Evolutionary conservation across 805 yeast species (phyloP).

Genomic region (Wickerhamiella brachini): DNA sequence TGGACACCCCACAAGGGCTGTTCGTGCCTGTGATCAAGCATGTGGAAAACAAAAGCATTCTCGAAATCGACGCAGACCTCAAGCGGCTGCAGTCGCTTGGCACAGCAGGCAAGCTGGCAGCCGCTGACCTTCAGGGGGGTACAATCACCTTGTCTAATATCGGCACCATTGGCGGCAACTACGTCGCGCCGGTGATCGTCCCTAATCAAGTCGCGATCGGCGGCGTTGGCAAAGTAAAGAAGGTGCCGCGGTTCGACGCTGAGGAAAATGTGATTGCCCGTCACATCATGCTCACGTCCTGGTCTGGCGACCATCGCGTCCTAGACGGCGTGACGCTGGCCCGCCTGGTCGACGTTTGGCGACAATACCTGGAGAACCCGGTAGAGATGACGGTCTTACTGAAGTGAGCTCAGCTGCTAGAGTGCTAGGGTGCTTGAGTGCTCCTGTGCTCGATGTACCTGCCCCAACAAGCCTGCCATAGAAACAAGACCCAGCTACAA

Average conservation of each 20-base stretch:
- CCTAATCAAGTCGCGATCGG: slow-evolving; percentile 23
- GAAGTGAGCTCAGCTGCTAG: not conserved
- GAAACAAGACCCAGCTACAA: too few relatives aligned
- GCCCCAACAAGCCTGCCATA: too few relatives aligned
- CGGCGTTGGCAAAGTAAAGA: slow-evolving; percentile 21
- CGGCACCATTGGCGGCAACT: slow-evolving; percentile 26
- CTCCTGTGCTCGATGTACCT: too few relatives aligned
- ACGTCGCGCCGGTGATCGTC: slow-evolving; percentile 24
- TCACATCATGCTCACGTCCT: slow-evolving; percentile 20
- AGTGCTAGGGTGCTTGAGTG: too few relatives aligned
- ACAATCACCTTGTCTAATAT: slow-evolving; percentile 25
- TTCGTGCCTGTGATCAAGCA: slow-evolving; percentile 24
- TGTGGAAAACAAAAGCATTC: slow-evolving; percentile 17
- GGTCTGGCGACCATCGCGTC: slow-evolving; percentile 26
- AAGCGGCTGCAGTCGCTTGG: slow-evolving; percentile 19
- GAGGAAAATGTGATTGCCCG: slow-evolving; percentile 17
- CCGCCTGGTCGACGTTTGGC: slow-evolving; percentile 19
- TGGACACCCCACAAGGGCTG: slow-evolving; percentile 25
- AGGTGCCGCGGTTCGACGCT: slow-evolving; percentile 19
- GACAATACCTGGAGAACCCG: slow-evolving; percentile 7
- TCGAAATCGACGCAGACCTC: slow-evolving; percentile 22
- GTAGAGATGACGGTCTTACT: slow-evolving; percentile 6
- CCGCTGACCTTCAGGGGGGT: slow-evolving; percentile 21
- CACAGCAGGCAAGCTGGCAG: slow-evolving; percentile 16
- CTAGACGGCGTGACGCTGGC: slow-evolving; percentile 27